Base-by-base conservation (phyloP, 2,329 filamentous ascomycete species). In the Chaetomiaceae sp. region DNA sequence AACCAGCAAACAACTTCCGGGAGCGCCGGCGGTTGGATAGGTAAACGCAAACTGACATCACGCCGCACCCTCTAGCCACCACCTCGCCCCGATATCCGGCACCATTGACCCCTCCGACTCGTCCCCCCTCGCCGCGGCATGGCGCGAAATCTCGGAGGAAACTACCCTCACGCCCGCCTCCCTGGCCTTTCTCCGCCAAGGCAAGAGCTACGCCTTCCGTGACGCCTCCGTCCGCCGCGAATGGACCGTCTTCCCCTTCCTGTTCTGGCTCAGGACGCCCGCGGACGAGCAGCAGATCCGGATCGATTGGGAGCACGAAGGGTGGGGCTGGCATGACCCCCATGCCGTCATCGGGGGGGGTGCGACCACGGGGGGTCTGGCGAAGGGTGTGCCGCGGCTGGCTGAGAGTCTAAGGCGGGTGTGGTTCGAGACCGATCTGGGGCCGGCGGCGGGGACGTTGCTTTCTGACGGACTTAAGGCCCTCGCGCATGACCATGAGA, bases 161-260 rank as follows among this genome's bases (percentile, higher is more conserved):
- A 86, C 84, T 0, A 72, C 70, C 1, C 72, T 87, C 11, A 76
- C 73, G 0, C 58, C 69, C 0, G 61, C 67, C 0, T 72, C 73
- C 0, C 62, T 85, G 6, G 69, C 71, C 2, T 70, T 83, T 20
- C 73, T 81, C 60, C 75, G 80, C 16, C 71, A 75, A 21, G 84
- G 82, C 1, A 82, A 82, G 54, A 75, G 77, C 3, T 87, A 80
- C 59, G 70, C 71, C 1, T 84, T 86, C 56, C 60, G 62, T 5
- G 83, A 86, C 58, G 62, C 71, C 3, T 69, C 69, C 0, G 67
- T 84, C 13, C 71, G 75, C 18, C 76, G 80, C 21, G 71, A 79
- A 62, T 87, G 84, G 83, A 81, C 73, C 5, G 74, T 87, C 43
- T 73, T 84, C 55, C 81, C 84, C 0, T 87, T 87, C 58, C 77